These are phyloP conservation scores for Botrytis porri DNA, from an alignment of 2,329 filamentous ascomycete genomes.

Conservation along the genomic window DNA sequence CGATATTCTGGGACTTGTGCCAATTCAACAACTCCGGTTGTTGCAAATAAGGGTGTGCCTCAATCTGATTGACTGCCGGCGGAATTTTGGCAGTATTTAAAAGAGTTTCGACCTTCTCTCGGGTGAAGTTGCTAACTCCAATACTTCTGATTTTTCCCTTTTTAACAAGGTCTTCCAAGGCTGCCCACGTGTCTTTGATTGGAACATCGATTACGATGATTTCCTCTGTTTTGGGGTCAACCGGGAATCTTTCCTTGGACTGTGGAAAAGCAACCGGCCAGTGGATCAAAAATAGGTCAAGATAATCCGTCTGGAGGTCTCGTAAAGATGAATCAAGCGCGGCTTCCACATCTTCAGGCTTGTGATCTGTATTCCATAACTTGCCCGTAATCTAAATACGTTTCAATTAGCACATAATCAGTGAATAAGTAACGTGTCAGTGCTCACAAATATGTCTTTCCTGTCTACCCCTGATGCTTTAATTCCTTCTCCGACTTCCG, in stretches of 20 bases:
- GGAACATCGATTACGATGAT: slow-evolving; percentile 27
- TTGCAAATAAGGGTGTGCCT: slow-evolving; percentile 67
- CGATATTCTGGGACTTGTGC: slow-evolving; percentile 56
- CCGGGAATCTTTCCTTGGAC: slow-evolving; percentile 23
- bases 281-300: slow-evolving; percentile 80
- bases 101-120: slow-evolving; percentile 43
- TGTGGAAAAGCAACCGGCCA: slow-evolving; percentile 63
- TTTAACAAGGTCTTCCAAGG: slow-evolving; percentile 42
- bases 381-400: slow-evolving; percentile 60
- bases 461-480: slow-evolving; percentile 64
- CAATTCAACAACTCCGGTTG: slow-evolving; percentile 55
- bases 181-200: slow-evolving; percentile 41
- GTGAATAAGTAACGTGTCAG: background rate
- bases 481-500: slow-evolving; percentile 76
- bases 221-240: slow-evolving; percentile 24
- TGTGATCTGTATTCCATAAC: slow-evolving; percentile 71
- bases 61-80: slow-evolving; percentile 66
- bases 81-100: slow-evolving; percentile 50
- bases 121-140: slow-evolving; percentile 52
- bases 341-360: slow-evolving; percentile 63
- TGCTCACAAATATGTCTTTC: slow-evolving; percentile 53
- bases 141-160: slow-evolving; percentile 46
- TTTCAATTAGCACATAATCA: background rate
- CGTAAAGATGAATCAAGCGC: slow-evolving; percentile 71
- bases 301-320: slow-evolving; percentile 72